A percentile compares a stretch with the other conserved stretches of the same genome.
Evolutionary conservation across 164 flowering plant genomes (phyloP).

Genomic region (Cinnamomum micranthum): DNA sequence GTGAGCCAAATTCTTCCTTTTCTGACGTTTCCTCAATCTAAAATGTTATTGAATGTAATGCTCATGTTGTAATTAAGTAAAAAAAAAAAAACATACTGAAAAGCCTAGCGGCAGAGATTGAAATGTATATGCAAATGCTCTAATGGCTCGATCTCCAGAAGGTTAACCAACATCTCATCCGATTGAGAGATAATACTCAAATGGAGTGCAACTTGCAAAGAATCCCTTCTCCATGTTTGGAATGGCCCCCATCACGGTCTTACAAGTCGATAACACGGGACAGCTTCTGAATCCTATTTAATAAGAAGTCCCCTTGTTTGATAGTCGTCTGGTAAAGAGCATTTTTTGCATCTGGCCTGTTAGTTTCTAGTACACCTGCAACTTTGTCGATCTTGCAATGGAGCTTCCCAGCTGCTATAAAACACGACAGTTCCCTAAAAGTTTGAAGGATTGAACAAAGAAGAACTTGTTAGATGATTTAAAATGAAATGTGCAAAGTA

Average conservation of each 20-base stretch:
- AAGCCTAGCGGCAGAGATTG: too few relatives aligned
- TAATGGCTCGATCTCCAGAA: too few relatives aligned
- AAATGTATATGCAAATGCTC: too few relatives aligned
- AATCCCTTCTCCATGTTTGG: background rate
- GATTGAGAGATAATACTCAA: background rate
- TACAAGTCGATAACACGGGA: conserved; percentile 91
- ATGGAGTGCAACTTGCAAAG: background rate
- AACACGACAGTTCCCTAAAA: conserved; percentile 89
- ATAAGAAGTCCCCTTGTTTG: conserved; percentile 91
- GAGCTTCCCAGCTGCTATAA: conserved; percentile 94
- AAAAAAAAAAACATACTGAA: too few relatives aligned
- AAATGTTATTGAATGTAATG: too few relatives aligned
- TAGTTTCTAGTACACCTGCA: conserved; percentile 94
- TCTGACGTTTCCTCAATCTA: too few relatives aligned
- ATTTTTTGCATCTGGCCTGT: conserved; percentile 93
- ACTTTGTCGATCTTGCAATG: conserved; percentile 99
- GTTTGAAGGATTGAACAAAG: background rate
- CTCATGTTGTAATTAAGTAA: too few relatives aligned
- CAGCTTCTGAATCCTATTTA: conserved; percentile 90
- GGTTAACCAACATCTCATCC: too few relatives aligned
- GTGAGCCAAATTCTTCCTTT: too few relatives aligned
- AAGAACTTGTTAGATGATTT: too few relatives aligned
- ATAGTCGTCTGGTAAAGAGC: conserved; percentile 94
- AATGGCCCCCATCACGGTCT: conserved; percentile 7
- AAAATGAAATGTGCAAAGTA: background rate